These are phyloP conservation scores for Botrytis fragariae DNA, from an alignment of 2,329 filamentous ascomycete genomes.

Conservation along the genomic window DNA sequence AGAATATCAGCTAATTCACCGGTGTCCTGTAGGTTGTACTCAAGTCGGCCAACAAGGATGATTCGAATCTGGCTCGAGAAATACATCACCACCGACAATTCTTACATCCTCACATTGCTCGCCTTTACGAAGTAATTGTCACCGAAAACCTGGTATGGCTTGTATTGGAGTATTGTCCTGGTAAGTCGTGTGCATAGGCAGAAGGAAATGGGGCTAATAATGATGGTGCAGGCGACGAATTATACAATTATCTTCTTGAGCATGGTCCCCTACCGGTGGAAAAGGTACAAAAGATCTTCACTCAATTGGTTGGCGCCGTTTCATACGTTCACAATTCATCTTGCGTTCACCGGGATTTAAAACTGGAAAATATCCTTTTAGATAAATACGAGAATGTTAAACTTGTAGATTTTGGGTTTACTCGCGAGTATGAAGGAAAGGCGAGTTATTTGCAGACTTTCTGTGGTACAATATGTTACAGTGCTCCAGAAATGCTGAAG, in stretches of 20 bases:
- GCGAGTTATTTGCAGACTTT: slow-evolving; percentile 95
- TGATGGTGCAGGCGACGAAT: slow-evolving; percentile 71
- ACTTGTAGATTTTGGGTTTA: slow-evolving; percentile 96
- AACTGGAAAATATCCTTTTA: slow-evolving; percentile 92
- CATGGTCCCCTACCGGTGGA: slow-evolving; percentile 79
- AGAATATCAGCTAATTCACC: slow-evolving; percentile 12
- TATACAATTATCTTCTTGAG: slow-evolving; percentile 92
- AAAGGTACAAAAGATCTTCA: slow-evolving; percentile 94
- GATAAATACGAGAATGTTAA: slow-evolving; percentile 98
- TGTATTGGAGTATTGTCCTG: slow-evolving; percentile 92
- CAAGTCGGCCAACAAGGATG: slow-evolving; percentile 95
- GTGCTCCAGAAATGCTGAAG: slow-evolving; percentile 96
- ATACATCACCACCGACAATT: slow-evolving; percentile 99
- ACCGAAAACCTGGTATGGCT: slow-evolving; percentile 95
- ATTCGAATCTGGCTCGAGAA: slow-evolving; percentile 91
- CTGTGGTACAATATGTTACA: slow-evolving; percentile 97
- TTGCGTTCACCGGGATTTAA: slow-evolving; percentile 94
- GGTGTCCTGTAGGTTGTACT: slow-evolving; percentile 72
- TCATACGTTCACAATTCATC: slow-evolving; percentile 92
- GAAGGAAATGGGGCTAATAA: slow-evolving; percentile 34
- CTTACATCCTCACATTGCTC: slow-evolving; percentile 92
- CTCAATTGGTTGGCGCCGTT: slow-evolving; percentile 91
- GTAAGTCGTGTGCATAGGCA: slow-evolving; percentile 46
- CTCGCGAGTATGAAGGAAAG: slow-evolving; percentile 93
- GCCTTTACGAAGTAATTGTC: slow-evolving; percentile 96